Evolutionary conservation across 1,284 basidiomycete genomes (phyloP).

Genomic region (Omphalotus olearius): DNA sequence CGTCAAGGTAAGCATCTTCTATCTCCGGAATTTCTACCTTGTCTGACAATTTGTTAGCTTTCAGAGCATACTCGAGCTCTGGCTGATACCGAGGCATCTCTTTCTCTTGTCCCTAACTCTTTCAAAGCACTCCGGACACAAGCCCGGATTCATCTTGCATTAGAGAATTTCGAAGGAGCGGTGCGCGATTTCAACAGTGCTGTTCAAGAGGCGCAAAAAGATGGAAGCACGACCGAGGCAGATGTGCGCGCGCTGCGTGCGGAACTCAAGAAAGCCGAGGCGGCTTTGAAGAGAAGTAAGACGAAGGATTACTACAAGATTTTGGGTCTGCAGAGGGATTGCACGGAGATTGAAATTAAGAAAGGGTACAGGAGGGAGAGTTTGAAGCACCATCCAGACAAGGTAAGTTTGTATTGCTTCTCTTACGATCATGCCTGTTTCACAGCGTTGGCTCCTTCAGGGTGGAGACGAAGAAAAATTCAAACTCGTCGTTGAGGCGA

Average conservation of each 20-base stretch:
- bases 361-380: slow-evolving; percentile 76
- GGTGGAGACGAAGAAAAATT: slow-evolving; percentile 85
- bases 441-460: slow-evolving; percentile 25
- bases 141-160: slow-evolving; percentile 71
- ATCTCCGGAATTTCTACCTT: neutral
- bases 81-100: slow-evolving; percentile 14
- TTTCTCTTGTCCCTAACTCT: slow-evolving; percentile 52
- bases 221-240: slow-evolving; percentile 45
- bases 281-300: slow-evolving; percentile 76
- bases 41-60: slow-evolving; percentile 37
- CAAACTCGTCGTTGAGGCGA: slow-evolving; percentile 76
- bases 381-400: slow-evolving; percentile 81
- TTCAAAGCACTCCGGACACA: slow-evolving; percentile 87
- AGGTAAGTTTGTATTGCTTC: slow-evolving; percentile 38
- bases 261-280: slow-evolving; percentile 77
- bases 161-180: slow-evolving; percentile 72
- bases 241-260: slow-evolving; percentile 60
- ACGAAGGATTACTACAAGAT: slow-evolving; percentile 85
- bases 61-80: slow-evolving; percentile 49
- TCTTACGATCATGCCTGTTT: neutral
- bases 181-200: slow-evolving; percentile 78
- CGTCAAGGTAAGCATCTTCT: slow-evolving; percentile 52
- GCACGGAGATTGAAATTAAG: slow-evolving; percentile 69
- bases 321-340: slow-evolving; percentile 56
- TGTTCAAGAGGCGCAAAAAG: slow-evolving; percentile 61